A percentile compares a stretch with the other conserved stretches of the same genome.
Conservation (phyloP, 768 basidiomycete genomes). For the Hydnum rufescens region DNA sequence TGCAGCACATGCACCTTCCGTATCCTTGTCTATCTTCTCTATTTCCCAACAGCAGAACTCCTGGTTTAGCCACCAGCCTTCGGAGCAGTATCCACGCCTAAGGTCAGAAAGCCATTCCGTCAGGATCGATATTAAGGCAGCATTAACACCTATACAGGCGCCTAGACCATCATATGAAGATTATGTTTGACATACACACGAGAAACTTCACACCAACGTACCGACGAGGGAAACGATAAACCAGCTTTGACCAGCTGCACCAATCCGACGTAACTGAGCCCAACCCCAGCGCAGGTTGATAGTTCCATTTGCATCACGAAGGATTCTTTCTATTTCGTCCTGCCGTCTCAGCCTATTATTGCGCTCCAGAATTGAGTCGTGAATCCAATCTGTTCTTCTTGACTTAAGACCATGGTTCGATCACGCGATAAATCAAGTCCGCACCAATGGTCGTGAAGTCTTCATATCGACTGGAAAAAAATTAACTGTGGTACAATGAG, state of each 20-base stretch:
- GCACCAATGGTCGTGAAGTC: constrained; percentile 89
- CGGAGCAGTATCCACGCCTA: constrained; percentile 90
- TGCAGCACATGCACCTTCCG: constrained; percentile 63
- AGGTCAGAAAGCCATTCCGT: constrained; percentile 97
- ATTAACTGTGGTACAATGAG: not conserved
- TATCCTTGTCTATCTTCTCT: constrained; percentile 33
- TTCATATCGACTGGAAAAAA: constrained; percentile 53
- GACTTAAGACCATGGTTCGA: not conserved
- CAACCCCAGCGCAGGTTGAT: constrained; percentile 38
- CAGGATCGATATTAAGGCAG: constrained; percentile 86
- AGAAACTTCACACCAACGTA: constrained; percentile 23
- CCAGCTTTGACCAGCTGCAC: constrained; percentile 74
- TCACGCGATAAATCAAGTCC: constrained; percentile 11
- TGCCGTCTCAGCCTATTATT: constrained; percentile 35
- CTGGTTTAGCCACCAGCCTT: constrained; percentile 97
- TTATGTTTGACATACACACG: not conserved
- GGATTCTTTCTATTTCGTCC: constrained; percentile 30
- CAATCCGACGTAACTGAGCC: constrained; percentile 36
- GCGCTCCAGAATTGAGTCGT: constrained; percentile 81
- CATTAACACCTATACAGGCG: constrained; percentile 76
- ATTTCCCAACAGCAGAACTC: constrained; percentile 99
- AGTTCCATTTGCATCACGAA: constrained; percentile 29
- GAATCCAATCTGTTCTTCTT: constrained; percentile 87
- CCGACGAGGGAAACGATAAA: constrained; percentile 80
- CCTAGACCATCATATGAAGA: constrained; percentile 29